phyloP scores from a whole-genome alignment of 2,329 filamentous ascomycete species.

The Arthrobotrys sinensis region DNA sequence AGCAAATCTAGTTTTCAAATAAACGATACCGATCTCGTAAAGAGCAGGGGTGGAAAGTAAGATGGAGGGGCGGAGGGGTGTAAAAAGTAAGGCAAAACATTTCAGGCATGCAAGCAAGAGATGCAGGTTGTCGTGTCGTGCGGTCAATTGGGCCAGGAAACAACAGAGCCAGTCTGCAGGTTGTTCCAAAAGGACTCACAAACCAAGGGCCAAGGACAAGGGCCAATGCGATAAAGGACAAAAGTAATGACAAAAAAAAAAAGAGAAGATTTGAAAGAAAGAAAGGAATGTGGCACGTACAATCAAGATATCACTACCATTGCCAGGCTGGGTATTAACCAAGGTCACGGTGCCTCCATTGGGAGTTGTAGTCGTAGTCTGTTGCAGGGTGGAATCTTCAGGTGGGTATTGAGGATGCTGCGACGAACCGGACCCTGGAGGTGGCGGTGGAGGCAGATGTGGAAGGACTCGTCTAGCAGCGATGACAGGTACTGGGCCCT shows the following conservation, averaged over 20 bases:
- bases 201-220: slow-evolving; percentile 6
- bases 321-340: slow-evolving; percentile 59
- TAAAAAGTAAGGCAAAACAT: slow-evolving; percentile 24
- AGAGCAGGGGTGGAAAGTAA: slow-evolving; percentile 1
- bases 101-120: slow-evolving; percentile 50
- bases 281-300: slow-evolving; percentile 33
- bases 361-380: slow-evolving; percentile 61
- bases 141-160: slow-evolving; percentile 50
- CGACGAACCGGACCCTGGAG: slow-evolving; percentile 59
- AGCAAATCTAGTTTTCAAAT: slow-evolving; percentile 49
- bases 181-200: slow-evolving; percentile 22
- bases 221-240: not conserved
- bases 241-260: slow-evolving; percentile 3
- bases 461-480: slow-evolving; percentile 56
- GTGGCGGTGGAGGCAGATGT: slow-evolving; percentile 55
- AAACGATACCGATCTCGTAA: slow-evolving; percentile 10
- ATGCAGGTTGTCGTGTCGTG: slow-evolving; percentile 60
- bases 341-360: slow-evolving; percentile 59
- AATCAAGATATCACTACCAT: slow-evolving; percentile 60
- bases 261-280: not conserved
- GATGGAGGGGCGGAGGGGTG: slow-evolving; percentile 23
- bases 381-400: slow-evolving; percentile 58
- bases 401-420: slow-evolving; percentile 60
- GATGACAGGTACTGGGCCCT: slow-evolving; percentile 59
- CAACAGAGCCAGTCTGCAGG: slow-evolving; percentile 26